Evolutionary conservation across 1,139 yeast species (phyloP).

Genomic region (Debaryomycetaceae sp.): DNA sequence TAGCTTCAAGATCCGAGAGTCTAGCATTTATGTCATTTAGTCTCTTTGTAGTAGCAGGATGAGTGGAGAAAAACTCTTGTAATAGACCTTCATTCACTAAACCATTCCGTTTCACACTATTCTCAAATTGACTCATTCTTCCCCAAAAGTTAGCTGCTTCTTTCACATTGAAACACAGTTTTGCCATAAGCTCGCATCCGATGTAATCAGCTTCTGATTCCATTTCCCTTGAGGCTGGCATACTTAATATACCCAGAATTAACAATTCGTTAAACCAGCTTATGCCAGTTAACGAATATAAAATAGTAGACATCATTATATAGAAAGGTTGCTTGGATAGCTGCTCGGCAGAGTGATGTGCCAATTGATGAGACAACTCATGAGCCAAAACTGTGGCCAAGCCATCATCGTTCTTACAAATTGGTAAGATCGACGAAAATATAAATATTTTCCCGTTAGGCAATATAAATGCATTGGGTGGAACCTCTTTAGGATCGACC

Average conservation of each 20-base stretch:
- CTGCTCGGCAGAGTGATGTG: constrained; percentile 86
- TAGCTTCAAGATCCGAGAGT: constrained; percentile 64
- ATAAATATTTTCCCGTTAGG: constrained; percentile 97
- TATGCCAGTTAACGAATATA: constrained; percentile 37
- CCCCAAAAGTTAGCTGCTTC: constrained; percentile 79
- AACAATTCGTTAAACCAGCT: constrained; percentile 50
- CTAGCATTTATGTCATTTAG: constrained; percentile 65
- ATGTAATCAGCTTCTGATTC: constrained; percentile 95
- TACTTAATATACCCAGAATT: constrained; percentile 56
- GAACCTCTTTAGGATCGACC: constrained; percentile 51
- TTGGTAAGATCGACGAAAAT: constrained; percentile 72
- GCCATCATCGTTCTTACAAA: constrained; percentile 82
- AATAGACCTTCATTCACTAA: constrained; percentile 18
- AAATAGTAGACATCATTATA: constrained; percentile 45
- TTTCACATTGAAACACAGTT: constrained; percentile 78
- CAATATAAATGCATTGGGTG: constrained; percentile 94
- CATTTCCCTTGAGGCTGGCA: constrained; percentile 90
- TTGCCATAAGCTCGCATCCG: constrained; percentile 87
- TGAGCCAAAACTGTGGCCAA: constrained; percentile 91
- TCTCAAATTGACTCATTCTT: constrained; percentile 69
- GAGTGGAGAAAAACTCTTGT: constrained; percentile 77
- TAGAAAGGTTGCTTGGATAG: constrained; percentile 64
- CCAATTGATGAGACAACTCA: constrained; percentile 90
- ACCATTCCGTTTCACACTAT: constrained; percentile 13
- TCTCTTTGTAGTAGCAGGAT: constrained; percentile 80